phyloP scores from a whole-genome alignment of 768 basidiomycete species.

The Clitopilus hobsonii region DNA sequence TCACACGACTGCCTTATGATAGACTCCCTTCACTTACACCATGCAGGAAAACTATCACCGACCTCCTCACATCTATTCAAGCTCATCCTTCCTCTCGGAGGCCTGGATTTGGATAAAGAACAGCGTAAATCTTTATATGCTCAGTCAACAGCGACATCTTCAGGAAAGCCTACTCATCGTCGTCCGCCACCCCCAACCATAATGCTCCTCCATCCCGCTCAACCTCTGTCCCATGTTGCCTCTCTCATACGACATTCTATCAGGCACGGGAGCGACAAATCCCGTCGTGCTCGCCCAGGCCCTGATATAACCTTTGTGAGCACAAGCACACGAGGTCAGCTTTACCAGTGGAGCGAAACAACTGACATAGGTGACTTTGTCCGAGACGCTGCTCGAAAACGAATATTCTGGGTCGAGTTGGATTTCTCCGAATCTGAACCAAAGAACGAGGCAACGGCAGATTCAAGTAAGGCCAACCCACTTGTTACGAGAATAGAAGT shows the following conservation, averaged over 20 bases:
- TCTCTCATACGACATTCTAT: constrained; percentile 49
- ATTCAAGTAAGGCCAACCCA: constrained; percentile 10
- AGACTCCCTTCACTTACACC: background rate
- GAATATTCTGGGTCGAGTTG: constrained; percentile 48
- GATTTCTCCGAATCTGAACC: constrained; percentile 3
- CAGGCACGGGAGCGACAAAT: constrained; percentile 18
- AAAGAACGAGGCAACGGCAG: constrained; percentile 1
- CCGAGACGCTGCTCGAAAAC: constrained; percentile 50
- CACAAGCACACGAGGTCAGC: constrained; percentile 21
- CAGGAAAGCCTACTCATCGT: background rate
- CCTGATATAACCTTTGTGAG: constrained; percentile 43
- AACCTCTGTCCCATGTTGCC: constrained; percentile 62
- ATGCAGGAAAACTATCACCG: constrained; percentile 52
- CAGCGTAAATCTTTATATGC: constrained; percentile 1
- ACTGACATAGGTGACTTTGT: constrained; percentile 68
- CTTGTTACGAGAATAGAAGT: constrained; percentile 33
- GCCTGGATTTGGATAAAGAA: constrained; percentile 13
- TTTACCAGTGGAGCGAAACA: constrained; percentile 57
- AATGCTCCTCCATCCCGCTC: constrained; percentile 63
- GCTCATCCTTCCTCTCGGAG: constrained; percentile 48
- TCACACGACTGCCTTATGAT: background rate
- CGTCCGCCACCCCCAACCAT: constrained; percentile 35
- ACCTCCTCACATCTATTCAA: constrained; percentile 67
- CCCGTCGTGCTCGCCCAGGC: background rate
- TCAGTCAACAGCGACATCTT: background rate